Percentiles rank a stretch among this genome's conserved stretches.
Conservation (phyloP, 2,329 filamentous ascomycete genomes). For the Lanzia echinophila region DNA sequence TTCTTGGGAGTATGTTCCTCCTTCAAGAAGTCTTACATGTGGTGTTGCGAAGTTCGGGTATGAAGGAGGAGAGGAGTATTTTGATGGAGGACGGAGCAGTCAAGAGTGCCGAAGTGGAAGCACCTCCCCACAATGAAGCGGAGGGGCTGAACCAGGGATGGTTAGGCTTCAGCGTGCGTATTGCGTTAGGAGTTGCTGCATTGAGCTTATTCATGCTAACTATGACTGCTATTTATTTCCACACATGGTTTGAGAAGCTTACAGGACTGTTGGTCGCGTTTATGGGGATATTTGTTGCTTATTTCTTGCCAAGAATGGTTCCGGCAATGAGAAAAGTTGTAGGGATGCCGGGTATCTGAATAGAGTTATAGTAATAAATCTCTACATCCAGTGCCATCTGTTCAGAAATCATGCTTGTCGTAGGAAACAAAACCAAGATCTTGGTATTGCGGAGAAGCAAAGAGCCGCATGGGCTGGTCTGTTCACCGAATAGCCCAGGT, state of each 20-base stretch:
- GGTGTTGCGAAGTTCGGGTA: constrained; percentile 42
- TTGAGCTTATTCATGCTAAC: constrained; percentile 92
- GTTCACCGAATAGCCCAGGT: not conserved
- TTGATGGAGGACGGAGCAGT: constrained; percentile 60
- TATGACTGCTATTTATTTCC: constrained; percentile 98
- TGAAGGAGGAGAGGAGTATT: constrained; percentile 57
- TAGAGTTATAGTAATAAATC: not conserved
- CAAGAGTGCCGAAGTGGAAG: constrained; percentile 49
- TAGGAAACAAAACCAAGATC: not conserved
- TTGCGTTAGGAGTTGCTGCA: constrained; percentile 56
- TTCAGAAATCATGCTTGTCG: no score
- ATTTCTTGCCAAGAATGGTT: constrained; percentile 42
- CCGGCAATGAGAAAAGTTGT: constrained; percentile 39
- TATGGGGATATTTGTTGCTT: constrained; percentile 41
- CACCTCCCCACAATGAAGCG: constrained; percentile 12
- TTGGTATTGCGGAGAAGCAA: not conserved
- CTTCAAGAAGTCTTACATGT: constrained; percentile 69
- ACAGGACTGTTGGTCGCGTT: constrained; percentile 44
- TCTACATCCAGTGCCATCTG: no score
- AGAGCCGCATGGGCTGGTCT: not conserved
- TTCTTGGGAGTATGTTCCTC: constrained; percentile 74
- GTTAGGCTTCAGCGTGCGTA: constrained; percentile 45
- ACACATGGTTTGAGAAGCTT: constrained; percentile 94
- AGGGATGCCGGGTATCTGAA: constrained; percentile 35
- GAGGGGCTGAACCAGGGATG: constrained; percentile 12